Evolutionary conservation across 2,329 filamentous ascomycete species (phyloP).

Genomic region (Didymella segeticola): DNA sequence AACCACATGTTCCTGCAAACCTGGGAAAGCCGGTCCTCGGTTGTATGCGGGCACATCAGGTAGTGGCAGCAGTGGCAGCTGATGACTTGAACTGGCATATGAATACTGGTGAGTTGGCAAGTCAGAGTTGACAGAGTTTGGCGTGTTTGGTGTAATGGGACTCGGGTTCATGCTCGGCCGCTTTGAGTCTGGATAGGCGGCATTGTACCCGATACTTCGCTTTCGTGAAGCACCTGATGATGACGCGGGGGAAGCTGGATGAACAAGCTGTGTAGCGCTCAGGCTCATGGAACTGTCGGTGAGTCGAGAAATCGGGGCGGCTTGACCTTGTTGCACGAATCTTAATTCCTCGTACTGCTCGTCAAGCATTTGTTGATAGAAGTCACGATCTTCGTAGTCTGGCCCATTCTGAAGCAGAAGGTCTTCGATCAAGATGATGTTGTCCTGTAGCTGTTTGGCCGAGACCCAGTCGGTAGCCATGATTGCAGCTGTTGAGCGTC

Average conservation of each 20-base stretch:
- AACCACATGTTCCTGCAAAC: background rate
- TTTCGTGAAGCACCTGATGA: constrained; percentile 28
- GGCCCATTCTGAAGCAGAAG: constrained; percentile 7
- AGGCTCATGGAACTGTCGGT: background rate
- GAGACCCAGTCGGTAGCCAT: constrained; percentile 7
- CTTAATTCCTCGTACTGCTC: constrained; percentile 10
- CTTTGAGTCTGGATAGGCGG: constrained; percentile 31
- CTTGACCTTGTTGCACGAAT: background rate
- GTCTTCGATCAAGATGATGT: constrained; percentile 12
- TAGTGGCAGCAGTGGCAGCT: constrained; percentile 8
- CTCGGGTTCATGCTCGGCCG: constrained; percentile 33
- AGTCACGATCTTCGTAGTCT: background rate
- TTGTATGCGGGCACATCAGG: background rate
- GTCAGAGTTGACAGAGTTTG: constrained; percentile 19
- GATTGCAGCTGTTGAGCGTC: background rate
- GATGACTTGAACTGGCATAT: constrained; percentile 10
- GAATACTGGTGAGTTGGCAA: background rate
- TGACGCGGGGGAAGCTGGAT: constrained; percentile 5
- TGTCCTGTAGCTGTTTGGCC: constrained; percentile 4
- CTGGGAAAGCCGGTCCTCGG: background rate
- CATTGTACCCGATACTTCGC: constrained; percentile 28
- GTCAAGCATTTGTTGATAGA: constrained; percentile 14
- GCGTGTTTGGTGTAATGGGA: constrained; percentile 31
- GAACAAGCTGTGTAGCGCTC: background rate
- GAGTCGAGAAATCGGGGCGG: background rate